Percentiles rank a stretch among this genome's conserved stretches.
Evolutionary conservation across 2,329 filamentous ascomycete species (phyloP).

Genomic region (Fusarium kyushuense): DNA sequence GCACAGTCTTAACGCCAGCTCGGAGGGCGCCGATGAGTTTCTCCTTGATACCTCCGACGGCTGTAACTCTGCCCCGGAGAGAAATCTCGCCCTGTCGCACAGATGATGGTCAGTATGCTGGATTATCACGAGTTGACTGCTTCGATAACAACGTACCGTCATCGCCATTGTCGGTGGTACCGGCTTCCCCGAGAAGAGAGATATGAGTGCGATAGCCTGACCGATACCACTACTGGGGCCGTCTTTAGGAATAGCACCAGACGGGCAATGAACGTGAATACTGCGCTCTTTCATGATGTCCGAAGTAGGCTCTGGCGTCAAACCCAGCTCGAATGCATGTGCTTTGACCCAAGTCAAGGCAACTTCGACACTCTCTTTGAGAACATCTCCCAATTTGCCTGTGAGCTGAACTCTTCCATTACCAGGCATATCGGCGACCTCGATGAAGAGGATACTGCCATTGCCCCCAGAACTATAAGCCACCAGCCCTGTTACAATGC

Average conservation of each 20-base stretch:
- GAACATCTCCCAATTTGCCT: slow-evolving; percentile 93
- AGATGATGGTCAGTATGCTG: slow-evolving; percentile 43
- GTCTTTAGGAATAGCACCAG: slow-evolving; percentile 95
- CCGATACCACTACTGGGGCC: slow-evolving; percentile 88
- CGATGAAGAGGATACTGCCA: slow-evolving; percentile 97
- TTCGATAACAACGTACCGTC: slow-evolving; percentile 70
- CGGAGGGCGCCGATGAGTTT: slow-evolving; percentile 95
- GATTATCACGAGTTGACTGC: slow-evolving; percentile 33
- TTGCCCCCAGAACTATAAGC: slow-evolving; percentile 94
- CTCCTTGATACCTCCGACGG: slow-evolving; percentile 98
- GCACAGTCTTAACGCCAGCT: slow-evolving; percentile 93
- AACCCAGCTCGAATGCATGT: slow-evolving; percentile 89
- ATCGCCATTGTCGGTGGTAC: slow-evolving; percentile 95
- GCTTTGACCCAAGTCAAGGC: slow-evolving; percentile 97
- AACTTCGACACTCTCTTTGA: slow-evolving; percentile 97
- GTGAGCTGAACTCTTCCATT: slow-evolving; percentile 93
- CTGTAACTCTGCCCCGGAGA: slow-evolving; percentile 88
- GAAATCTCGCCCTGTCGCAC: slow-evolving; percentile 73
- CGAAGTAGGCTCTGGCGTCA: slow-evolving; percentile 82
- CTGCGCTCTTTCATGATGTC: slow-evolving; percentile 97
- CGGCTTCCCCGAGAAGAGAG: slow-evolving; percentile 84
- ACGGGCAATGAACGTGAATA: slow-evolving; percentile 96
- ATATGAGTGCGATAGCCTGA: slow-evolving; percentile 93
- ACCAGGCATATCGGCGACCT: slow-evolving; percentile 97
- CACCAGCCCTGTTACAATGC: slow-evolving; percentile 95